Percentiles rank a stretch among this genome's conserved stretches.
These are phyloP conservation scores for Moniliella sp. DNA, from an alignment of 1,284 basidiomycete species.

Conservation along the genomic window DNA sequence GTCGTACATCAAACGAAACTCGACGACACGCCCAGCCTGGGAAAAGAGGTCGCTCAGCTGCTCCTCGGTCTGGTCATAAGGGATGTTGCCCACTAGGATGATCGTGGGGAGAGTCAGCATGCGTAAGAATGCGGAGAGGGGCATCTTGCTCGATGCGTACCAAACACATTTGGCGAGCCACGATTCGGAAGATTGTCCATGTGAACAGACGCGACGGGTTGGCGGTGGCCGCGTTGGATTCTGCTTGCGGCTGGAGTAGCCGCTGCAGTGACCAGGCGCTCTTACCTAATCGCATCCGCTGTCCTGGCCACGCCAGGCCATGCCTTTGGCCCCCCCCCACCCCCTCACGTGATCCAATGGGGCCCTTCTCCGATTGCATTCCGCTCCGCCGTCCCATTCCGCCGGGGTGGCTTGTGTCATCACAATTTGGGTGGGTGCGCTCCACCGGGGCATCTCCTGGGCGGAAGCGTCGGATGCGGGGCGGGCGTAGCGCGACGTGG, in stretches of 20 bases:
- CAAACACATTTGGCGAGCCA: not conserved
- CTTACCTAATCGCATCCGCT: no score
- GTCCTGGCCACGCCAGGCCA: no score
- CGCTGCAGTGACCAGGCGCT: no score
- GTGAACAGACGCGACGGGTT: not conserved
- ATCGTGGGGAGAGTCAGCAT: not conserved
- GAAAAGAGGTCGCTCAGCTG: conserved; percentile 28
- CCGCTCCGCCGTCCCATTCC: not conserved
- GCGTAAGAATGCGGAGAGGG: not conserved
- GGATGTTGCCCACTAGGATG: conserved; percentile 31
- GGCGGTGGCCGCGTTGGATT: not conserved
- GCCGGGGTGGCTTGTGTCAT: no score
- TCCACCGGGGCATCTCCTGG: no score
- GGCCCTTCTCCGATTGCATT: no score
- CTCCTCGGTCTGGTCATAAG: conserved; percentile 32
- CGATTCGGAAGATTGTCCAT: not conserved
- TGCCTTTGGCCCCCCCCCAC: no score
- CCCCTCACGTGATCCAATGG: no score
- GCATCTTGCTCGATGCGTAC: not conserved
- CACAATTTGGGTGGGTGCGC: no score
- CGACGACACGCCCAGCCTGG: conserved; percentile 29
- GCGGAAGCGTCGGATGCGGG: no score
- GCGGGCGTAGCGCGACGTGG: not conserved
- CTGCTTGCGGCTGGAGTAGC: not conserved
- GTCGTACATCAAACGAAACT: conserved; percentile 52